Conservation (phyloP, 2,329 filamentous ascomycete species). For the Pseudonectria foliicola region DNA sequence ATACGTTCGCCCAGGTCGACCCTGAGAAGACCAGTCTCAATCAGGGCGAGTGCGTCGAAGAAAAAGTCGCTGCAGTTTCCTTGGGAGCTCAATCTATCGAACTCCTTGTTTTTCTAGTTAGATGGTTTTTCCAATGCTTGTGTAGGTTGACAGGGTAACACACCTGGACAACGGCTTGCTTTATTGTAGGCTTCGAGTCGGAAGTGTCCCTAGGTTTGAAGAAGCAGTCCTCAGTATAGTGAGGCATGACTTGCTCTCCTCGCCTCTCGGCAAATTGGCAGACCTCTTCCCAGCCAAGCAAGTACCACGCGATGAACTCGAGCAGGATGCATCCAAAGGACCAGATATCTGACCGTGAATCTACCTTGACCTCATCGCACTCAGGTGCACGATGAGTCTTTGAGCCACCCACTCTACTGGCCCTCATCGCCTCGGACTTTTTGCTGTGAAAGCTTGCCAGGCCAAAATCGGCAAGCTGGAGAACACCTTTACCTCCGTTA, state of each 20-base stretch:
- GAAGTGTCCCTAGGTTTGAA: no score
- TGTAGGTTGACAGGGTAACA: no score
- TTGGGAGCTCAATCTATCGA: no score
- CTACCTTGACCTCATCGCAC: not conserved
- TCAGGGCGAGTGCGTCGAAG: no score
- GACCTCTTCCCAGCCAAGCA: constrained; percentile 2
- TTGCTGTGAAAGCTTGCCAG: constrained; percentile 2
- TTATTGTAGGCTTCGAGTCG: no score
- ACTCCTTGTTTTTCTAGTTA: no score
- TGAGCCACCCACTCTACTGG: not conserved
- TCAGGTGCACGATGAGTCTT: constrained; percentile 5
- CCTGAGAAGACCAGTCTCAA: no score
- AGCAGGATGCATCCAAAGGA: constrained; percentile 5
- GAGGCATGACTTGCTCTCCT: not conserved
- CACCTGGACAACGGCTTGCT: no score
- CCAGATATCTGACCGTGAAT: constrained; percentile 6
- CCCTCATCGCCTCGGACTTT: not conserved
- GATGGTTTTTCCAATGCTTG: no score
- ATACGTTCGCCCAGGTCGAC: no score
- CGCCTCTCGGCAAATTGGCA: not conserved
- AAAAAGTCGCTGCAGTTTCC: no score
- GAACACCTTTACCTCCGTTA: not conserved
- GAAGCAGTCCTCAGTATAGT: no score
- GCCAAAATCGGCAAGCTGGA: constrained; percentile 8
- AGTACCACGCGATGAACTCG: constrained; percentile 6